phyloP scores from a whole-genome alignment of 1,284 basidiomycete species.

The Fomitopsis palustris region DNA sequence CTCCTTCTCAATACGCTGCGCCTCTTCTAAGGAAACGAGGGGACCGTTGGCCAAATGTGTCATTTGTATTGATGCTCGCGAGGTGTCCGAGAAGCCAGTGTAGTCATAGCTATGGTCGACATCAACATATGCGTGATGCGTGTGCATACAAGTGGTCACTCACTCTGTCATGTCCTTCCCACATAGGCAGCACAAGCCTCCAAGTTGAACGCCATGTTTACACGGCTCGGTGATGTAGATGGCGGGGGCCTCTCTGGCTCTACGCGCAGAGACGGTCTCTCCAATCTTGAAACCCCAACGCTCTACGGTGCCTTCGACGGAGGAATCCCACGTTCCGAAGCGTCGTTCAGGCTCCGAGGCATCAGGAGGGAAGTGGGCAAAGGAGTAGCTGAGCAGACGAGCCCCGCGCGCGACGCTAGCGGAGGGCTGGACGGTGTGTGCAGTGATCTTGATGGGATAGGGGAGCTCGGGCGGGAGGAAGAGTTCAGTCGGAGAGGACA shows the following conservation, averaged over 20 bases:
- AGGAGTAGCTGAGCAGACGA: constrained; percentile 78
- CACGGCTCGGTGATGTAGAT: constrained; percentile 80
- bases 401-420: constrained; percentile 60
- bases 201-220: constrained; percentile 90
- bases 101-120: constrained; percentile 68
- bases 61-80: constrained; percentile 82
- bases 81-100: constrained; percentile 77
- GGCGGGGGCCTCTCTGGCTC: constrained; percentile 54
- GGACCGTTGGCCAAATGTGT: constrained; percentile 79
- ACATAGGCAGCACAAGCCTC: constrained; percentile 90
- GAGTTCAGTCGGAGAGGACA: constrained; percentile 51
- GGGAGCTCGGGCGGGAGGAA: constrained; percentile 70
- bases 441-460: constrained; percentile 76
- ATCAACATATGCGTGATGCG: constrained; percentile 7
- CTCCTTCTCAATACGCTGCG: constrained; percentile 82
- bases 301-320: constrained; percentile 72
- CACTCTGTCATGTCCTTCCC: constrained; percentile 93
- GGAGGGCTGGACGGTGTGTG: constrained; percentile 49
- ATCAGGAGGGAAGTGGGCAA: constrained; percentile 42
- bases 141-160: constrained; percentile 22
- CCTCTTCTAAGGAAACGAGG: constrained; percentile 81
- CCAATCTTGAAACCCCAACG: constrained; percentile 62
- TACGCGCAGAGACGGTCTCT: constrained; percentile 54
- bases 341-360: constrained; percentile 58
- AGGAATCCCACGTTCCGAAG: constrained; percentile 85